These are phyloP conservation scores for Camelina sativa DNA, from an alignment of 345 rosid species.

Conservation along the genomic window DNA sequence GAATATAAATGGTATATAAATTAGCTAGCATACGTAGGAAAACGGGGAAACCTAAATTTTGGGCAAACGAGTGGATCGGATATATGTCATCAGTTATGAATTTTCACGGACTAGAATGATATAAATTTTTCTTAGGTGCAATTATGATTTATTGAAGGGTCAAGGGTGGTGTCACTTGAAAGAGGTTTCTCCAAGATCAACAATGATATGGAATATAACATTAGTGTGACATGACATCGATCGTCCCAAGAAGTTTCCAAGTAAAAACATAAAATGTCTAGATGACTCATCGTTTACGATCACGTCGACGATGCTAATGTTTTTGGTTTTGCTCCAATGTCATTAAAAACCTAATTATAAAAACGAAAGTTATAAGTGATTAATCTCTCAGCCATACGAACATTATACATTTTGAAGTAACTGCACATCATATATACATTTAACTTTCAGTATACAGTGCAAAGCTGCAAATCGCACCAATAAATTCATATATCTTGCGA, in stretches of 20 bases:
- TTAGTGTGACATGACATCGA: background rate
- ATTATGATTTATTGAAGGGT: background rate
- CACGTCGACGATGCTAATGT: background rate
- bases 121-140: background rate
- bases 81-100: too few relatives aligned
- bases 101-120: background rate
- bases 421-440: too few relatives aligned
- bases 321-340: background rate
- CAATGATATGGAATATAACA: background rate
- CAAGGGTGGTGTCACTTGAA: background rate
- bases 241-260: background rate
- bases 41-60: background rate
- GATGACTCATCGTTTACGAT: background rate
- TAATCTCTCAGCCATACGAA: too few relatives aligned
- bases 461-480: too few relatives aligned
- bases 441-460: too few relatives aligned
- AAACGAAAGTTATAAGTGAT: too few relatives aligned
- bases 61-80: background rate
- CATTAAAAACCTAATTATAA: too few relatives aligned
- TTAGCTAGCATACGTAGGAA: background rate
- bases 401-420: too few relatives aligned
- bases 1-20: background rate
- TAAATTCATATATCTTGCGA: background rate
- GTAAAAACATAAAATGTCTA: too few relatives aligned
- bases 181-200: conserved; percentile 9